Evolutionary conservation across 208 protist species (phyloP), one percentile per base, ranked within the genome.

Genomic region (Acanthamoeba polyphaga): DNA sequence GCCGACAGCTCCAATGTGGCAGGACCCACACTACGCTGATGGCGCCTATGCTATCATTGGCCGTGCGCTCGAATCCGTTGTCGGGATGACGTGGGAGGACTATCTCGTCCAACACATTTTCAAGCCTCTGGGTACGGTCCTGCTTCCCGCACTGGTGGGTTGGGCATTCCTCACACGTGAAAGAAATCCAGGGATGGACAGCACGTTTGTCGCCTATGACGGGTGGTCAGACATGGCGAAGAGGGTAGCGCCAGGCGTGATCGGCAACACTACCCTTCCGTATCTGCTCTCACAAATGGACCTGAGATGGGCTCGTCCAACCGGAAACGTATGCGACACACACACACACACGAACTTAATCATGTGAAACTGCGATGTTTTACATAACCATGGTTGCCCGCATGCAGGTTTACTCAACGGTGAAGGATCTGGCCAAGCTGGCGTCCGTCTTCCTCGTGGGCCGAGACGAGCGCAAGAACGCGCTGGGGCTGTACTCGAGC

Each of bases 51-150:
- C 87, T 5, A 92, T 92, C 43, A 5, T 92, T 17, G 87, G 87
- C 1, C 29, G 87, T 22, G 87, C 87, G 32, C 43, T 92, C 8
- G 87, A 92, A 29, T 92, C 87, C 1, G 60, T 92, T 13, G 62
- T 76, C 22, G 10, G 10, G 0, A 58, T 92, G 55, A 12, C 60
- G 12, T 92, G 29, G 3, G 87, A 92, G 49, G 87, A 92, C 55
- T 92, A 74, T 27, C 60, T 92, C 34, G 55, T 1, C 9, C 55
- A 68, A n/a, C 62, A 92, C 27, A 92, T 92, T 10, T 92, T 92
- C 43, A 74, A 74, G 62, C 87, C 87, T 1, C 87, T 92, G 22
- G 87, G 87, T 92, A 74, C 55, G 7, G 2, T 0, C 15, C 2
- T 13, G 10, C 10, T 22, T 60, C 15, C 15, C 55, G 1, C 1